These are phyloP conservation scores for Neofusicoccum parvum DNA, from an alignment of 2,329 filamentous ascomycete genomes.

Conservation along the genomic window DNA sequence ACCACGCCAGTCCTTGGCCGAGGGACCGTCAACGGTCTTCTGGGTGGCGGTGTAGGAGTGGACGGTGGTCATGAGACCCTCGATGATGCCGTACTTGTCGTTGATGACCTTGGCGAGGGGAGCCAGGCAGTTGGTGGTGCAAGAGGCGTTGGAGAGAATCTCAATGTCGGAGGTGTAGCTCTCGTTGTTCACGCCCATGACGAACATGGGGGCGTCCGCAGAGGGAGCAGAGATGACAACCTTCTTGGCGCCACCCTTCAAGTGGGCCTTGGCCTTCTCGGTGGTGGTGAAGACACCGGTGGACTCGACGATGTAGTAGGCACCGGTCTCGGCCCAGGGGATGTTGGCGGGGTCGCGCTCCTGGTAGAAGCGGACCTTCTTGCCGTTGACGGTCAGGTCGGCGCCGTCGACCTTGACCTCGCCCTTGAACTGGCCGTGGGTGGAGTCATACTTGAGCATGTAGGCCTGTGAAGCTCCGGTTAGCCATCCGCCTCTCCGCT, in stretches of 20 bases:
- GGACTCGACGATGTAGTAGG: slow-evolving; percentile 94
- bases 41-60: slow-evolving; percentile 99
- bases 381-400: slow-evolving; percentile 85
- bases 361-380: slow-evolving; percentile 91
- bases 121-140: slow-evolving; percentile 99
- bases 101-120: slow-evolving; percentile 99
- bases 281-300: slow-evolving; percentile 99
- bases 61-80: slow-evolving; percentile 99
- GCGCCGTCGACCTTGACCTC: slow-evolving; percentile 74
- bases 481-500: slow-evolving; percentile 27
- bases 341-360: slow-evolving; percentile 89
- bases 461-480: slow-evolving; percentile 68
- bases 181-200: slow-evolving; percentile 98
- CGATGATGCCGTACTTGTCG: slow-evolving; percentile 96
- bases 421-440: slow-evolving; percentile 96
- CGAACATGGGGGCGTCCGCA: slow-evolving; percentile 98
- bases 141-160: slow-evolving; percentile 98
- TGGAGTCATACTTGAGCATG: slow-evolving; percentile 99
- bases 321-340: slow-evolving; percentile 85
- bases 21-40: slow-evolving; percentile 98
- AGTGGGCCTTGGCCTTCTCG: slow-evolving; percentile 91
- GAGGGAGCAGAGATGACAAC: slow-evolving; percentile 82
- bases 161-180: slow-evolving; percentile 86
- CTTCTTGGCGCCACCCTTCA: slow-evolving; percentile 98
- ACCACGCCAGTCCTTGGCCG: slow-evolving; percentile 98